Evolutionary conservation across 345 rosid species (phyloP).

Genomic region (Rhodomyrtus tomentosa): DNA sequence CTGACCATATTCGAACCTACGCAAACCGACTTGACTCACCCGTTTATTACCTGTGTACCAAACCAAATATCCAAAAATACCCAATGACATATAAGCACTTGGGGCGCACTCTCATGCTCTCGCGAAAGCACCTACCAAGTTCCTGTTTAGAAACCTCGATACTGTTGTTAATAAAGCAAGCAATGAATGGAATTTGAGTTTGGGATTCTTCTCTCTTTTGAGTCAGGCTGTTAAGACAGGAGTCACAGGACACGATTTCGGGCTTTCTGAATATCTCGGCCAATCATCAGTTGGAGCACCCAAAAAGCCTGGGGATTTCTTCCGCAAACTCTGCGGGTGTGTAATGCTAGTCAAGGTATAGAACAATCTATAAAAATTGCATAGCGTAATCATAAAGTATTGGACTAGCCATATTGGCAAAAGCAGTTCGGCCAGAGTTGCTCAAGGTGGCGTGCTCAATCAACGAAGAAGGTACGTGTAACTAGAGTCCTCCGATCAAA

Average conservation of each 20-base stretch:
- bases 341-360: not conserved
- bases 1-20: too few relatives aligned
- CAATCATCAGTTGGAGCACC: not conserved
- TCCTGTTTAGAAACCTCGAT: not conserved
- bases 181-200: not conserved
- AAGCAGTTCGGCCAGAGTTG: not conserved
- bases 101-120: not conserved
- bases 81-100: not conserved
- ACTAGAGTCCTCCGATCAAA: not conserved
- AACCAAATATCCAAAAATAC: too few relatives aligned
- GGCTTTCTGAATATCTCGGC: not conserved
- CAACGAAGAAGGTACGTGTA: not conserved
- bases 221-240: not conserved
- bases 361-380: not conserved
- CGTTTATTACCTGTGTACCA: too few relatives aligned
- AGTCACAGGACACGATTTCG: not conserved
- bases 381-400: not conserved
- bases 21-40: too few relatives aligned
- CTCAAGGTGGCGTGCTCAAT: not conserved
- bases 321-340: not conserved
- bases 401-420: not conserved
- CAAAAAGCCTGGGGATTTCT: not conserved
- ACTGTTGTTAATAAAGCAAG: not conserved
- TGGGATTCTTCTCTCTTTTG: not conserved
- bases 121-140: not conserved